A percentile compares a stretch with the other conserved stretches of the same genome.
These are phyloP conservation scores for Leccinellum luteum DNA, from an alignment of 768 basidiomycete species.

Conservation along the genomic window DNA sequence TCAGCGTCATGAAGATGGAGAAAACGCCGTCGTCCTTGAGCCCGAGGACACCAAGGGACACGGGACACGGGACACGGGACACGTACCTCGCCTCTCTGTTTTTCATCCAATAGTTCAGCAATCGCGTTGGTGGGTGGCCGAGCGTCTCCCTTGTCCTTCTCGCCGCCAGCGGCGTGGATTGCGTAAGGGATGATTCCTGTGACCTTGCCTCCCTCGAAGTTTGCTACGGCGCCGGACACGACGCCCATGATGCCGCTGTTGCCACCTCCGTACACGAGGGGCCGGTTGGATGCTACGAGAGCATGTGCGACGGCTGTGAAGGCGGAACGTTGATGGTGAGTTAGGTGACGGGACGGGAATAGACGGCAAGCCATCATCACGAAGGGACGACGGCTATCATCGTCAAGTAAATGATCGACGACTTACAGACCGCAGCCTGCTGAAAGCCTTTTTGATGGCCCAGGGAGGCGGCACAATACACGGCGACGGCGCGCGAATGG, in stretches of 20 bases:
- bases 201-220: constrained; percentile 60
- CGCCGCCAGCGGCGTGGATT: constrained; percentile 65
- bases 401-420: constrained; percentile 2
- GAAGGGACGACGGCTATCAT: neutral
- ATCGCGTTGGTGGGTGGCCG: constrained; percentile 17
- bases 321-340: constrained; percentile 3
- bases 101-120: constrained; percentile 28
- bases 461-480: constrained; percentile 79
- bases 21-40: neutral
- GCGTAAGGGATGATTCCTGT: constrained; percentile 79
- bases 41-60: neutral
- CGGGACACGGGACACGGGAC: too few species aligned
- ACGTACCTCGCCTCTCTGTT: constrained; percentile 36
- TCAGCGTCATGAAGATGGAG: constrained; percentile 10
- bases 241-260: constrained; percentile 82
- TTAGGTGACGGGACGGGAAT: neutral
- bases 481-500: constrained; percentile 53
- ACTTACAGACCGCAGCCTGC: constrained; percentile 69
- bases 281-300: constrained; percentile 54
- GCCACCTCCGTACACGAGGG: constrained; percentile 88
- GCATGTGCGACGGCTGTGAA: constrained; percentile 70
- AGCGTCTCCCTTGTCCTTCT: constrained; percentile 46
- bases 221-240: constrained; percentile 63
- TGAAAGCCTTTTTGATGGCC: constrained; percentile 63
- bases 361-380: neutral